phyloP scores from a whole-genome alignment of 306 rosid genomes.

The Clitoria ternatea region DNA sequence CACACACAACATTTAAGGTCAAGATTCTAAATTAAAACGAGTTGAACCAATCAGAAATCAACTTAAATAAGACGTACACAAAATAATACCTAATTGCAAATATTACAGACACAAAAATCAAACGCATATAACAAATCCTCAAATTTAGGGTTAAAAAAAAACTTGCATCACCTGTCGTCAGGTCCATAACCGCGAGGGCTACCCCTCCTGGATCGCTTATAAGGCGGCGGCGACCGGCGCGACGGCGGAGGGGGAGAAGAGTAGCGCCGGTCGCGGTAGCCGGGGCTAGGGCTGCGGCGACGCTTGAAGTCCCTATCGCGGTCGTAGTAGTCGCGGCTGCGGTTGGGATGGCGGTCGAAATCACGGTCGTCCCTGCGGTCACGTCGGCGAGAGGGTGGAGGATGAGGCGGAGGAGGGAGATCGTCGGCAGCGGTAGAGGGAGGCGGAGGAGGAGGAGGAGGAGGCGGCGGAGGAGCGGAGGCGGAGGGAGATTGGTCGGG shows the following conservation, averaged over 20 bases:
- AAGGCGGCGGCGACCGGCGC: constrained; percentile 75
- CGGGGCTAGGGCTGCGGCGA: constrained; percentile 70
- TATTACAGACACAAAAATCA: not conserved
- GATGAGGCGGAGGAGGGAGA: constrained; percentile 30
- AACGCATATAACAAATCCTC: not conserved
- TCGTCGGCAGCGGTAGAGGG: constrained; percentile 32
- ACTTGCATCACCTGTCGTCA: constrained; percentile 49
- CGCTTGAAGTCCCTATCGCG: constrained; percentile 82
- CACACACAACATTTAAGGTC: no score
- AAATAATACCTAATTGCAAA: not conserved
- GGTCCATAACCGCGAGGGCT: constrained; percentile 81
- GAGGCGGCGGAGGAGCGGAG: constrained; percentile 30
- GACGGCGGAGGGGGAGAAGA: constrained; percentile 57
- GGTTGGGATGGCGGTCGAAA: constrained; percentile 61
- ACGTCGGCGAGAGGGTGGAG: constrained; percentile 38
- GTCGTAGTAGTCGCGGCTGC: constrained; percentile 73
- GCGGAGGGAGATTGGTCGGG: constrained; percentile 52
- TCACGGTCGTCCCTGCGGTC: constrained; percentile 75
- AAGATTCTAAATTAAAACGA: not conserved
- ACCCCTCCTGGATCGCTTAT: constrained; percentile 78
- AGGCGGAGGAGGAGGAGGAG: constrained; percentile 21
- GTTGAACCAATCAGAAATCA: no score
- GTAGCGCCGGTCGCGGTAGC: constrained; percentile 70
- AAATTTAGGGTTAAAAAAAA: not conserved
- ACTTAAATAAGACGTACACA: no score